Evolutionary conservation across 1,139 yeast genomes (phyloP).

Genomic region (Pichia sp.): DNA sequence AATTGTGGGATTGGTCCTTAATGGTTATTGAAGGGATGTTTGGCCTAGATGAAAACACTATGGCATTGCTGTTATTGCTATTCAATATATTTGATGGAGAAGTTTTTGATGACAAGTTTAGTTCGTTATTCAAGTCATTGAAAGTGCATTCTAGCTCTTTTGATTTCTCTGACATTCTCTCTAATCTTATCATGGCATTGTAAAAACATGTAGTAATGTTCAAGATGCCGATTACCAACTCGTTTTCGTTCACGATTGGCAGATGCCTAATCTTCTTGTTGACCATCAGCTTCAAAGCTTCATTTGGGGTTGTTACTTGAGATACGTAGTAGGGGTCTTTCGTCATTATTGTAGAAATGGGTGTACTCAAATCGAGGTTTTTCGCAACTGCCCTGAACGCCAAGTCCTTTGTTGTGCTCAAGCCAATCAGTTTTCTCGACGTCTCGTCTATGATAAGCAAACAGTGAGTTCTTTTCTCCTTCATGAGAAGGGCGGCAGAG

Average conservation of each 20-base stretch:
- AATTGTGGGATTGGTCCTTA: not conserved
- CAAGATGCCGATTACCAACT: slow-evolving; percentile 35
- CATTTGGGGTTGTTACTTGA: slow-evolving; percentile 34
- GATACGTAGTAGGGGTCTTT: slow-evolving; percentile 32
- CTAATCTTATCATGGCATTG: slow-evolving; percentile 38
- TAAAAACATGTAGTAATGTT: slow-evolving; percentile 42
- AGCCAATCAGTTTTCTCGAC: slow-evolving; percentile 57
- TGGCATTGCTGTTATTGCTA: not conserved
- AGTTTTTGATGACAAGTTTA: slow-evolving; percentile 2
- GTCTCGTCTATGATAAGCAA: slow-evolving; percentile 40
- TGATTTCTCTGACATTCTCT: slow-evolving; percentile 35
- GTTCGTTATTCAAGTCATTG: slow-evolving; percentile 29
- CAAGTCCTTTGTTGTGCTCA: slow-evolving; percentile 75
- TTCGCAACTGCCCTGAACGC: slow-evolving; percentile 50
- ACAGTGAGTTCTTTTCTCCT: slow-evolving; percentile 53
- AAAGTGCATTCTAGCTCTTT: slow-evolving; percentile 33
- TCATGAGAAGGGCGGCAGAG: slow-evolving; percentile 51
- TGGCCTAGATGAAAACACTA: not conserved
- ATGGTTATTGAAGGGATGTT: slow-evolving; percentile 8
- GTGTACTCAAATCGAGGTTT: slow-evolving; percentile 24
- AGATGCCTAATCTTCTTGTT: slow-evolving; percentile 36
- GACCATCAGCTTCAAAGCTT: slow-evolving; percentile 38
- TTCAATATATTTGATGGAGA: not conserved
- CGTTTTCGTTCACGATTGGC: slow-evolving; percentile 34
- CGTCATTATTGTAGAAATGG: slow-evolving; percentile 36